These are phyloP conservation scores for Alternaria brassicae DNA, from an alignment of 2,329 filamentous ascomycete genomes.

Conservation along the genomic window DNA sequence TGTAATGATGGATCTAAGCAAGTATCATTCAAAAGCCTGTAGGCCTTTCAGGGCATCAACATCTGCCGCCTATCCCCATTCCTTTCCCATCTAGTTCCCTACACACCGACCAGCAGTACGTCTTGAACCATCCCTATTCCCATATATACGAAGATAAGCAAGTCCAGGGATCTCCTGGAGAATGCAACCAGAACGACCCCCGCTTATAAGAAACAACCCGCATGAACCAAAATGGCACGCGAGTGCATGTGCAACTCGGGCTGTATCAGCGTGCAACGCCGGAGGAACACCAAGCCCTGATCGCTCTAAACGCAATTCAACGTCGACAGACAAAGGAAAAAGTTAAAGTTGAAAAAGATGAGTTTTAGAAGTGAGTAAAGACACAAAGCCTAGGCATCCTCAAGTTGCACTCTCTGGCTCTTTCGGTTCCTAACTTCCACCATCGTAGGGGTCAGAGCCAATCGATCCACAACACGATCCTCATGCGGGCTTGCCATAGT, in stretches of 20 bases:
- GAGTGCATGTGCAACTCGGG: not conserved
- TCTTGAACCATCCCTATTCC: constrained; percentile 2
- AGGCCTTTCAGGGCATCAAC: not conserved
- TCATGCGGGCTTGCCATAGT: constrained; percentile 14
- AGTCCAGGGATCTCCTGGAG: not conserved
- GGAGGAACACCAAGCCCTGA: not conserved
- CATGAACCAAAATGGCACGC: constrained; percentile 7
- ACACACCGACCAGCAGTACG: constrained; percentile 15
- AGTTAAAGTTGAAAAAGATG: not conserved
- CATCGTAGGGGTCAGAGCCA: constrained; percentile 44
- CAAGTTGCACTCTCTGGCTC: constrained; percentile 47
- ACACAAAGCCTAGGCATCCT: constrained; percentile 35
- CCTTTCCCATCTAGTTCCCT: not conserved
- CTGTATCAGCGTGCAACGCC: constrained; percentile 13
- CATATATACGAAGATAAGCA: constrained; percentile 2
- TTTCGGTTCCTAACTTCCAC: constrained; percentile 47
- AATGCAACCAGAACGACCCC: constrained; percentile 9
- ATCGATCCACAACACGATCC: constrained; percentile 36
- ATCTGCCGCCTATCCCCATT: not conserved
- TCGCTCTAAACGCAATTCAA: constrained; percentile 7
- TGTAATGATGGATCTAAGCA: not conserved
- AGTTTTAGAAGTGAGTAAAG: constrained; percentile 6
- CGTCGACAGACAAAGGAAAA: not conserved
- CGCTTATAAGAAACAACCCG: constrained; percentile 3
- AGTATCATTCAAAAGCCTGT: not conserved